phyloP scores from a whole-genome alignment of 1,284 basidiomycete genomes.

The Irpex sp. region DNA sequence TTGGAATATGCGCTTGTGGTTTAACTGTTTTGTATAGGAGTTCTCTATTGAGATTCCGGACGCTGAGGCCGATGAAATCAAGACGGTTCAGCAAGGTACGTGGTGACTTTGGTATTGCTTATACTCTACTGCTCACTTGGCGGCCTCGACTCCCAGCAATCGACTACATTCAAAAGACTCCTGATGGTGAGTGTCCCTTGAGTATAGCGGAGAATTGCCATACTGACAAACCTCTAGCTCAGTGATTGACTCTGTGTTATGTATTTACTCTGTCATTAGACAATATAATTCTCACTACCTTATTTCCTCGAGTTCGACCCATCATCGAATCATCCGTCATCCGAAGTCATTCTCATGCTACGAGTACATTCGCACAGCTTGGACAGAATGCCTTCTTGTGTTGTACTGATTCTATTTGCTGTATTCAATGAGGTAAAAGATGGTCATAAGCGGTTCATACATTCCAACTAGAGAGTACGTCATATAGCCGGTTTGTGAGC shows the following conservation, averaged over 20 bases:
- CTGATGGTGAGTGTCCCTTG: slow-evolving; percentile 64
- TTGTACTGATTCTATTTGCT: no score
- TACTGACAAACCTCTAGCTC: slow-evolving; percentile 18
- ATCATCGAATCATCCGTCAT: no score
- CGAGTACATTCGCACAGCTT: no score
- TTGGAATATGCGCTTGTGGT: not conserved
- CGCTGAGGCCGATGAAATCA: slow-evolving; percentile 97
- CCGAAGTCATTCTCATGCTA: no score
- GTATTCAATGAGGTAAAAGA: no score
- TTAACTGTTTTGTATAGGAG: slow-evolving; percentile 48
- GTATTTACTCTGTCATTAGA: not conserved
- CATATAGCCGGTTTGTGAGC: no score
- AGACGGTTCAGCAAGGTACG: slow-evolving; percentile 89
- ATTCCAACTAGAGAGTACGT: no score
- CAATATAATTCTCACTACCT: not conserved
- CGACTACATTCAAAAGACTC: slow-evolving; percentile 95
- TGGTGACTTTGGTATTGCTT: not conserved
- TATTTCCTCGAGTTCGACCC: no score
- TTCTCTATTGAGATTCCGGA: slow-evolving; percentile 95
- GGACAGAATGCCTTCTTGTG: no score
- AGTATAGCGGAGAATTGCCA: not conserved
- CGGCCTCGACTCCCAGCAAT: slow-evolving; percentile 59
- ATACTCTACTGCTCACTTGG: slow-evolving; percentile 3
- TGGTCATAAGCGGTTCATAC: no score
- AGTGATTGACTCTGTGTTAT: slow-evolving; percentile 17